These are phyloP conservation scores for Termitomyces sp. DNA, from an alignment of 1,284 basidiomycete genomes.

Conservation along the genomic window DNA sequence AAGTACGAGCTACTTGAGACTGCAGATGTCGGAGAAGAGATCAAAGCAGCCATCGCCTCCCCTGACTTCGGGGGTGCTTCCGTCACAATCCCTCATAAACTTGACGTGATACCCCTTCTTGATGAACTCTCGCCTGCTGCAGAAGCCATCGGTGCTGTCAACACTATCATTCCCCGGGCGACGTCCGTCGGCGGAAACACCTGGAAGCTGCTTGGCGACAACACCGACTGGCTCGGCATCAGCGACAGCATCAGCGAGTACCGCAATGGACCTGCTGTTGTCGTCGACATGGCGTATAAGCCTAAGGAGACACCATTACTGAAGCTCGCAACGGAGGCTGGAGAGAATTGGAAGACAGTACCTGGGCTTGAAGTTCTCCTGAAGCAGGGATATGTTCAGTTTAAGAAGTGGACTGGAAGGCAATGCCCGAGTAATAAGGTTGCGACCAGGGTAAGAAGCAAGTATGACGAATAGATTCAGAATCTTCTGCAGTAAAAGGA, in stretches of 20 bases:
- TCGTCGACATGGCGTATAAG: slow-evolving; percentile 91
- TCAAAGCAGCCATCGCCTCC: slow-evolving; percentile 59
- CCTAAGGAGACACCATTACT: slow-evolving; percentile 73
- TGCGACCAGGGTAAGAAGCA: slow-evolving; percentile 43
- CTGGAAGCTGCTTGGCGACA: slow-evolving; percentile 73
- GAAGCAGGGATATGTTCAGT: slow-evolving; percentile 85
- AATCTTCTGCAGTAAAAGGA: background rate
- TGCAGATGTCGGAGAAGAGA: slow-evolving; percentile 54
- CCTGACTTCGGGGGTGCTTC: slow-evolving; percentile 91
- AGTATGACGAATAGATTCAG: slow-evolving; percentile 29
- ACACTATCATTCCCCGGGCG: slow-evolving; percentile 71
- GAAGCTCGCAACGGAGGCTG: slow-evolving; percentile 42
- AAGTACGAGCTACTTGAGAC: slow-evolving; percentile 79
- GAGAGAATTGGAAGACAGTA: slow-evolving; percentile 67
- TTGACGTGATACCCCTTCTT: slow-evolving; percentile 79
- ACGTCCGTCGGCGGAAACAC: slow-evolving; percentile 35
- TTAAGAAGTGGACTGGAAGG: slow-evolving; percentile 76
- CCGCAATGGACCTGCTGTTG: slow-evolving; percentile 48
- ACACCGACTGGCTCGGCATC: slow-evolving; percentile 93
- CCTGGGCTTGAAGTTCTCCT: slow-evolving; percentile 81
- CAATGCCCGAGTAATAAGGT: slow-evolving; percentile 46
- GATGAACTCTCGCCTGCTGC: slow-evolving; percentile 77
- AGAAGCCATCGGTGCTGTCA: slow-evolving; percentile 84
- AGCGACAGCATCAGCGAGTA: slow-evolving; percentile 46
- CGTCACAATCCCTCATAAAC: slow-evolving; percentile 93